Evolutionary conservation across 176 grass and related monocot species (phyloP).

Genomic region (Avena sativa): DNA sequence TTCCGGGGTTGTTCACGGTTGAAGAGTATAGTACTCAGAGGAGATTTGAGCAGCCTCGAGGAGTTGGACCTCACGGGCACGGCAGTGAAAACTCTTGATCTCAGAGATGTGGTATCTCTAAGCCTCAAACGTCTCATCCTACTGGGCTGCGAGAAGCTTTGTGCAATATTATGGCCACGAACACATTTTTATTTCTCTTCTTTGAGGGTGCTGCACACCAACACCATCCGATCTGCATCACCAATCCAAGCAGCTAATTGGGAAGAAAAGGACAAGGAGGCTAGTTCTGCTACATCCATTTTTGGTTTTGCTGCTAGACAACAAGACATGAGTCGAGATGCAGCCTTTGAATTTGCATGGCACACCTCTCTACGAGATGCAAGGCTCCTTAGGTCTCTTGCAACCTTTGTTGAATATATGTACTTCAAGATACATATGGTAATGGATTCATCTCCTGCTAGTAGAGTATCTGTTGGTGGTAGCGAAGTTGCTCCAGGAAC

Average conservation of each 20-base stretch:
- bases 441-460: slow-evolving; percentile 10
- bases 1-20: neutral
- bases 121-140: neutral
- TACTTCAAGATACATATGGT: neutral
- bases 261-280: neutral
- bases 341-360: neutral
- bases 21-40: neutral
- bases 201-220: neutral
- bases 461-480: neutral
- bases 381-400: neutral
- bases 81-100: slow-evolving; percentile 15
- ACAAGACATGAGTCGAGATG: no score
- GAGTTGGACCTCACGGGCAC: neutral
- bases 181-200: accelerated
- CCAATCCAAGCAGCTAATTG: neutral
- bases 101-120: neutral
- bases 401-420: no score
- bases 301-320: neutral
- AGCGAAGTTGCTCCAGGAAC: neutral
- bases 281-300: neutral
- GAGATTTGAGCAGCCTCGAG: neutral
- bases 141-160: neutral
- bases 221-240: neutral
- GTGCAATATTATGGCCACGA: slow-evolving; percentile 34
- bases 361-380: neutral